A percentile compares a stretch with the other conserved stretches of the same genome.
phyloP scores from a whole-genome alignment of 495 filamentous ascomycete species.

The Podospora pseudoanserina region DNA sequence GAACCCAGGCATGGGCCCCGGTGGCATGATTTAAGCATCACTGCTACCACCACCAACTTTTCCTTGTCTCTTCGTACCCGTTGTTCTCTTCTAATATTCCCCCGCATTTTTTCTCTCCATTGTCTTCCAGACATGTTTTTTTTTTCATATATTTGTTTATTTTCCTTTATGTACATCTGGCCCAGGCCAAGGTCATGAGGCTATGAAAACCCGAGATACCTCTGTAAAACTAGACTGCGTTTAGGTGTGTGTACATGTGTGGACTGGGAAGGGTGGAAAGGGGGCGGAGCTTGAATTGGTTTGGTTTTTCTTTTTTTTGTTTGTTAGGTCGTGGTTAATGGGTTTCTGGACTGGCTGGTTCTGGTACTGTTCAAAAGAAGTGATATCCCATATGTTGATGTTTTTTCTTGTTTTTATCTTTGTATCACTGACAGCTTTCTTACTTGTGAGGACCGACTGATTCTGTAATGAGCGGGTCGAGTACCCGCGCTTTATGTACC shows the following conservation, averaged over 20 bases:
- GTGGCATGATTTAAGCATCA: slow-evolving; percentile 45
- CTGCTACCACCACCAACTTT: neutral
- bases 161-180: slow-evolving; percentile 6
- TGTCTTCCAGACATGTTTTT: slow-evolving; percentile 15
- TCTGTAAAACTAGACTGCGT: slow-evolving; percentile 15
- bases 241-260: neutral
- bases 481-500: neutral
- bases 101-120: slow-evolving; percentile 3
- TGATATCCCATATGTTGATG: neutral
- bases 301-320: slow-evolving; percentile 1
- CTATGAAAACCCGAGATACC: slow-evolving; percentile 36
- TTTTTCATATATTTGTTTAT: slow-evolving; percentile 16
- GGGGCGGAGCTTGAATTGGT: neutral
- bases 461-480: neutral
- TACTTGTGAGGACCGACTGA: neutral
- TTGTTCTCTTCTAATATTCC: slow-evolving; percentile 12
- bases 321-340: neutral
- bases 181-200: slow-evolving; percentile 17
- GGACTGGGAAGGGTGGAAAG: neutral
- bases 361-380: slow-evolving; percentile 10
- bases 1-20: slow-evolving; percentile 34
- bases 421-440: neutral
- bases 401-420: neutral
- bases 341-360: slow-evolving; percentile 6
- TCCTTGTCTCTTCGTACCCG: neutral